Evolutionary conservation across 2,329 filamentous ascomycete species (phyloP), one percentile per base, ranked within the genome.

Genomic region (Pseudogymnoascus sp.): DNA sequence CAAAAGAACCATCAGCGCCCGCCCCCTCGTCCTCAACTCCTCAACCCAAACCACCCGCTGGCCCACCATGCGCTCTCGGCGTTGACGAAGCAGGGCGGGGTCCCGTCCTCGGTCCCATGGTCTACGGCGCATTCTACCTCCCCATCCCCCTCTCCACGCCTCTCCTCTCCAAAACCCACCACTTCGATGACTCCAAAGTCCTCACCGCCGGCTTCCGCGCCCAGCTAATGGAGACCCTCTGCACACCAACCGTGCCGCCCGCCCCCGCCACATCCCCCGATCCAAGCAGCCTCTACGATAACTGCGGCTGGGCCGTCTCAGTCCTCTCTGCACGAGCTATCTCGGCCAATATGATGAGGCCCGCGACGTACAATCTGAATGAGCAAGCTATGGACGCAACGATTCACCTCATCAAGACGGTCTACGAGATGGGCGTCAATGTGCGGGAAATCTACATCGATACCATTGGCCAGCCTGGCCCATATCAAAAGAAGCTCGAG

Each of bases 331-430:
- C 95, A 70, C 74, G 64, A 72, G 77, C 73, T 56, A 74, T 75
- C 25, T 69, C 70, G 11, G 69, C 73, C 10, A 73, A 73, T 63
- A 75, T 75, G 73, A 69, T 75, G 68, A 70, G 71, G 60, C 73
- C 73, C 6, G 78, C 79, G 7, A 74, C 79, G 3, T 96, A 97
- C 78, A 99, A 99, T 74, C 84, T 99, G 67, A 99, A 99, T 74
- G 91, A 92, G 4, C 95, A 99, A 76, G 93, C 93, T 16, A 89
- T 95, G 85, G 93, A 96, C 75, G 90, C 93, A 3, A 97, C 93
- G 0, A 85, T 96, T 23, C 84, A 84, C 40, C 81, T 99, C 61
- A 93, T 97, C 71, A 81, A 85, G 63, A 87, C 86, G 37, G 89
- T 96, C 3, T 82, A 95, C 37, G 86, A 85, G 7, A 81, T 82